Evolutionary conservation across 129 eudicot genomes (phyloP).

Genomic region (sunflower (Helianthus annuus)): DNA sequence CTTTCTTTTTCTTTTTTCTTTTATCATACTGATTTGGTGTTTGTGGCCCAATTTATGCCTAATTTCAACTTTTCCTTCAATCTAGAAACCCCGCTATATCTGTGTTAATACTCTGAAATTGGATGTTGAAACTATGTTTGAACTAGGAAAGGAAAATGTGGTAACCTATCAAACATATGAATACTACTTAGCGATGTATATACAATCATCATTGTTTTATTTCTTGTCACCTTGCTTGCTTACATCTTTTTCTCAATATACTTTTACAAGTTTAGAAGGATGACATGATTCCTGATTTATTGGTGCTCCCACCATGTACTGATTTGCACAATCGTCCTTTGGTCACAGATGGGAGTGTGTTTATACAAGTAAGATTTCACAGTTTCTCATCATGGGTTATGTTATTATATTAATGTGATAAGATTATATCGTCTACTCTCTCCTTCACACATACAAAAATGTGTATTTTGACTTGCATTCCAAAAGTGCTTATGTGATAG

Average conservation of each 20-base stretch:
- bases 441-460: no score
- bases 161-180: conserved; percentile 36
- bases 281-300: conserved; percentile 77
- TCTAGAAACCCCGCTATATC: conserved; percentile 89
- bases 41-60: no score
- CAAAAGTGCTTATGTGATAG: no score
- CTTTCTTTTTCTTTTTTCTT: no score
- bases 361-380: conserved; percentile 65
- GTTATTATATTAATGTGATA: no score
- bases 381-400: no score
- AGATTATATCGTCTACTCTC: no score
- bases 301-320: conserved; percentile 82
- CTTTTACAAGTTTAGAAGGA: conserved; percentile 68
- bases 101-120: conserved; percentile 92
- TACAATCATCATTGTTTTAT: background rate
- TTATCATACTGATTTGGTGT: no score
- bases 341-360: conserved; percentile 69
- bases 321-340: conserved; percentile 88
- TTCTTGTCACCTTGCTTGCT: conserved; percentile 16
- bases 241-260: conserved; percentile 9
- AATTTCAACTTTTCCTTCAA: no score
- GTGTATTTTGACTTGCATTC: no score
- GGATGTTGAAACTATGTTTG: conserved; percentile 52
- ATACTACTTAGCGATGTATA: background rate
- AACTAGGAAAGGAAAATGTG: conserved; percentile 53